Base-by-base conservation (phyloP, 2,329 filamentous ascomycete genomes). In the Septoria linicola region DNA sequence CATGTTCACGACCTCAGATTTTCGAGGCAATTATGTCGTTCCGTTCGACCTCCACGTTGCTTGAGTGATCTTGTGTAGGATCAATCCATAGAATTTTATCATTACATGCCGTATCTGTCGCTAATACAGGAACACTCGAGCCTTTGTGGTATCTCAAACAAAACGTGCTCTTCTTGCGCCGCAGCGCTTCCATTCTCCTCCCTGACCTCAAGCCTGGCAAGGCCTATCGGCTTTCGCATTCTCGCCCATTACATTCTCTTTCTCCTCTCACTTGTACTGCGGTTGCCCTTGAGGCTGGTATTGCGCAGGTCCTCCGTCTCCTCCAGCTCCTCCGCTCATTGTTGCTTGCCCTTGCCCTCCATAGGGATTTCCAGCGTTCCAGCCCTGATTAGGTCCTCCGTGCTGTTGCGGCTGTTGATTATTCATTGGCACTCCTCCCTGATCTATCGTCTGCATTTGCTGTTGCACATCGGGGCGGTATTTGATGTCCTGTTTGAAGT, bases 401-500 rank as follows among this genome's bases (percentile, higher is more conserved):
- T 21, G 20, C 16, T 36, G 42, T 17, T 27, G 44, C 16, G 23
- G 44, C 2, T 16, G 44, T 36, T 48, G 44, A 36, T 63, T 63
- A 53, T 69, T 63, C 63, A 68, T 59, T 25, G 66, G 66, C 54
- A 70, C 68, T 20, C 43, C 53, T 46, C 50, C 54, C 27, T 50
- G 54, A 16, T 57, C 59, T 39, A 60, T 60, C 45, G 55, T 56
- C 14, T 66, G 49, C 66, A 67, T 68, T 56, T 67, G 65, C 37
- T 66, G 61, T 49, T 69, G 62, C 8, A 70, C 69, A 49, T 71
- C 69, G 7, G 68, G 68, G 36, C 68, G 61, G 42, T 66, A 74
- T 64, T 73, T 73, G 59, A 77, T 68, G 57, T 77, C 74, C 67
- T 91, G 85, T 57, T 81, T 79, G 67, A 89, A 90, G 67, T 85